Conservation (phyloP, 2,329 filamentous ascomycete species). For the Magnaporthiopsis poae region DNA sequence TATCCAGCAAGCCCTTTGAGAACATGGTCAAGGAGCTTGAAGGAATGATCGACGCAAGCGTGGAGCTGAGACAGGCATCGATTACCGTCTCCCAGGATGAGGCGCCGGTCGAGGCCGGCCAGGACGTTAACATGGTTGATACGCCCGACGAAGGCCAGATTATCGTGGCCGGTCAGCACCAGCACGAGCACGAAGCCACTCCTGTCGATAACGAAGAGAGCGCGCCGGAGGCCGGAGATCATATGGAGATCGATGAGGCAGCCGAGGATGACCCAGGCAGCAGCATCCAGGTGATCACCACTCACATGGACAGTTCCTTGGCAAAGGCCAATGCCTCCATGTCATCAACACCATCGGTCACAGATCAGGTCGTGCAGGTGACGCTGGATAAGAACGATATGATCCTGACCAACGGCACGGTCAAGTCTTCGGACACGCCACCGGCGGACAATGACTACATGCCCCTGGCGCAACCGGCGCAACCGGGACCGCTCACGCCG, state of each 20-base stretch:
- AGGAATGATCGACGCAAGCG: constrained; percentile 57
- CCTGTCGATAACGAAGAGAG: constrained; percentile 24
- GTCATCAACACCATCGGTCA: constrained; percentile 20
- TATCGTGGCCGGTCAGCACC: constrained; percentile 26
- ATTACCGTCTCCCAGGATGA: constrained; percentile 25
- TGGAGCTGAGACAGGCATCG: constrained; percentile 42
- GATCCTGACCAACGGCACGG: constrained; percentile 18
- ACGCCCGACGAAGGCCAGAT: constrained; percentile 36
- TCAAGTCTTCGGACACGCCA: constrained; percentile 31
- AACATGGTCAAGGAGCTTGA: constrained; percentile 65
- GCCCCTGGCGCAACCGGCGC: constrained; percentile 21
- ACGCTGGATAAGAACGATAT: constrained; percentile 19
- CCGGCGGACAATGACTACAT: constrained; percentile 40
- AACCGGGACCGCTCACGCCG: constrained; percentile 50
- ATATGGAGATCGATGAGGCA: constrained; percentile 17
- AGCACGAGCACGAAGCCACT: constrained; percentile 12
- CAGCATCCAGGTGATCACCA: constrained; percentile 39
- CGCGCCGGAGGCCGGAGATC: constrained; percentile 11
- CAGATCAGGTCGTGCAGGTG: constrained; percentile 19
- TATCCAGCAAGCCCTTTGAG: constrained; percentile 61
- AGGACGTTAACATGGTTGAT: constrained; percentile 44
- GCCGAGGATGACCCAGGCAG: constrained; percentile 19
- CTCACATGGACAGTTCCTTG: constrained; percentile 13
- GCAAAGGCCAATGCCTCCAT: constrained; percentile 21
- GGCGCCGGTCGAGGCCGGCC: constrained; percentile 27